phyloP scores from a whole-genome alignment of 495 filamentous ascomycete species.

The Recurvomyces mirabilis region DNA sequence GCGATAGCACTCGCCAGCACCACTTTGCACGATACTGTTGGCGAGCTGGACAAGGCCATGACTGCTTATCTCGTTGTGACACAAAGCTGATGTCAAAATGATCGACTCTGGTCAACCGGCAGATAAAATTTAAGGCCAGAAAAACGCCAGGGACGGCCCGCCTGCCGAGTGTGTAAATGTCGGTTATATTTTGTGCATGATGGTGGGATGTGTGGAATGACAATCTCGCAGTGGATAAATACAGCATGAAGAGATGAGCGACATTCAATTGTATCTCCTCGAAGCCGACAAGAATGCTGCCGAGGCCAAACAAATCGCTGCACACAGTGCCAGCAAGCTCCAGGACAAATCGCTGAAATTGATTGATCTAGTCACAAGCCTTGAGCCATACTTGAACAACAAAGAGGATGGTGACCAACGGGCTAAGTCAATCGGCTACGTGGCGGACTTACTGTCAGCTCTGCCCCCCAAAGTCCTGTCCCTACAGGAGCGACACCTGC shows the following conservation, averaged over 20 bases:
- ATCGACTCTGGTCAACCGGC: too few relatives aligned
- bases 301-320: constrained; percentile 48
- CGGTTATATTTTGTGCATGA: too few relatives aligned
- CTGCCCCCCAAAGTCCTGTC: constrained; percentile 50
- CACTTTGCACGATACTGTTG: constrained; percentile 60
- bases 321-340: constrained; percentile 48
- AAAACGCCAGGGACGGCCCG: too few relatives aligned
- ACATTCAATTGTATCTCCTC: constrained; percentile 54
- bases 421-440: constrained; percentile 55
- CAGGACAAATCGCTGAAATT: constrained; percentile 52
- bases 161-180: too few relatives aligned
- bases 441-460: constrained; percentile 51
- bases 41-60: constrained; percentile 10
- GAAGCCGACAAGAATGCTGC: constrained; percentile 51
- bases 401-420: constrained; percentile 50
- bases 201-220: too few relatives aligned
- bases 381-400: constrained; percentile 61
- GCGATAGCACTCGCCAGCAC: constrained; percentile 76
- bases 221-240: too few relatives aligned
- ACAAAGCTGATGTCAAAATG: background rate
- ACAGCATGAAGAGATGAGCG: constrained; percentile 40
- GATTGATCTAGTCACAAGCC: constrained; percentile 53
- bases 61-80: background rate
- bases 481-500: constrained; percentile 46
- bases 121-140: too few relatives aligned